Evolutionary conservation across 495 filamentous ascomycete species (phyloP).

Genomic region (Penicillium nucicola): DNA sequence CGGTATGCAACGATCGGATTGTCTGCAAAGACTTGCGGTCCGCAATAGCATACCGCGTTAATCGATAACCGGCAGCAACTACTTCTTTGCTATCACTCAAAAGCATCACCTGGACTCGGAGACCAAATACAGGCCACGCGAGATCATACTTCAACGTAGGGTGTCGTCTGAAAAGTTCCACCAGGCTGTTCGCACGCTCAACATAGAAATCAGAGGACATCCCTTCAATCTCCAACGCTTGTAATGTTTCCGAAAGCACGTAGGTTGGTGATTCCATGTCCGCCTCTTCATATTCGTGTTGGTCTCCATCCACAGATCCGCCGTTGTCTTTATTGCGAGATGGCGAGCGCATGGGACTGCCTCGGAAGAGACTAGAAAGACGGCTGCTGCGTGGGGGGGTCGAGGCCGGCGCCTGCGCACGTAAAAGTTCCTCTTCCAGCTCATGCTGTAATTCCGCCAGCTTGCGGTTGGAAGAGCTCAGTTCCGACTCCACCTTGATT

Average conservation of each 20-base stretch:
- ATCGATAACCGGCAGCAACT: constrained; percentile 88
- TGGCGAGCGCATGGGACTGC: constrained; percentile 63
- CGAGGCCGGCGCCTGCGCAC: constrained; percentile 57
- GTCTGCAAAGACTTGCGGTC: constrained; percentile 84
- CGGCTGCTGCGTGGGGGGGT: constrained; percentile 66
- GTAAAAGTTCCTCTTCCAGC: constrained; percentile 69
- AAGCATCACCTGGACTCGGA: constrained; percentile 91
- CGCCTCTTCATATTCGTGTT: constrained; percentile 47
- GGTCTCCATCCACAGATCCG: constrained; percentile 42
- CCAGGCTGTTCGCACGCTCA: constrained; percentile 81
- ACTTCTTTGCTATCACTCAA: constrained; percentile 93
- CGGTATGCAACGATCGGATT: constrained; percentile 83
- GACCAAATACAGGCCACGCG: constrained; percentile 89
- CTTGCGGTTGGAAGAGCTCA: constrained; percentile 86
- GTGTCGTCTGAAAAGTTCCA: constrained; percentile 88
- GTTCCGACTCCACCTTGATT: constrained; percentile 80
- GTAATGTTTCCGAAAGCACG: constrained; percentile 81
- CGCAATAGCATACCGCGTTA: constrained; percentile 91
- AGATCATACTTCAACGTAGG: constrained; percentile 94
- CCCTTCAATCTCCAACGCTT: constrained; percentile 79
- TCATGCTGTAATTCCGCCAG: constrained; percentile 78
- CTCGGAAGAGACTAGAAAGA: constrained; percentile 65
- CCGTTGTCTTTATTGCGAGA: constrained; percentile 46
- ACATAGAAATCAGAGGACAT: constrained; percentile 95
- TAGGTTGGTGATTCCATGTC: constrained; percentile 87